Evolutionary conservation across 2,329 filamentous ascomycete species (phyloP).

Genomic region (Cryphonectria radicalis): DNA sequence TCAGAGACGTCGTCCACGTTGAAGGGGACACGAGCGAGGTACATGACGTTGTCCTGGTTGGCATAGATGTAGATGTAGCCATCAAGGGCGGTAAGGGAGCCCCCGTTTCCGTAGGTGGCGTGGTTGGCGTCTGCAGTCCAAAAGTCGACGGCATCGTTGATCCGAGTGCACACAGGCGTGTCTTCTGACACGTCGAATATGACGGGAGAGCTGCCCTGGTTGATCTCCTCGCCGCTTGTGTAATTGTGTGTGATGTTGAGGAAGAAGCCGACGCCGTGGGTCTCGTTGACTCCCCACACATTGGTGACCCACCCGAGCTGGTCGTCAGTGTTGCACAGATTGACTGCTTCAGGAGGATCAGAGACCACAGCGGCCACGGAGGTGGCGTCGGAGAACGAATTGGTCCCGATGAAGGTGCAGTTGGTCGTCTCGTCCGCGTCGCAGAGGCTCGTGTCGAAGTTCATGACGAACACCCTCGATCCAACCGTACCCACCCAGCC

Average conservation of each 20-base stretch:
- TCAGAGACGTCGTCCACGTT: slow-evolving; percentile 1
- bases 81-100: neutral
- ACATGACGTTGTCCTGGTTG: neutral
- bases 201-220: slow-evolving; percentile 2
- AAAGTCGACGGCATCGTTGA: slow-evolving; percentile 10
- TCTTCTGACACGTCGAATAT: neutral
- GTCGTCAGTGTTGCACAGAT: slow-evolving; percentile 4
- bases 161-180: slow-evolving; percentile 9
- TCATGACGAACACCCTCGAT: slow-evolving; percentile 5
- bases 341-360: neutral
- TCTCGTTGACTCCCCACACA: slow-evolving; percentile 3
- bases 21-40: slow-evolving; percentile 1
- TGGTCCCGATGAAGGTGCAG: neutral
- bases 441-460: slow-evolving; percentile 12
- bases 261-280: slow-evolving; percentile 8
- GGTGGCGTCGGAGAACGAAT: neutral
- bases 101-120: slow-evolving; percentile 2
- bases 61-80: slow-evolving; percentile 5
- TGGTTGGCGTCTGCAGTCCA: slow-evolving; percentile 4
- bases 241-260: neutral
- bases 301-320: slow-evolving; percentile 12
- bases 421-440: neutral
- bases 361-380: neutral
- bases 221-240: neutral
- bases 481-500: neutral